These are phyloP conservation scores for Ogataea nitratoaversa DNA, from an alignment of 805 yeast genomes.

Conservation along the genomic window DNA sequence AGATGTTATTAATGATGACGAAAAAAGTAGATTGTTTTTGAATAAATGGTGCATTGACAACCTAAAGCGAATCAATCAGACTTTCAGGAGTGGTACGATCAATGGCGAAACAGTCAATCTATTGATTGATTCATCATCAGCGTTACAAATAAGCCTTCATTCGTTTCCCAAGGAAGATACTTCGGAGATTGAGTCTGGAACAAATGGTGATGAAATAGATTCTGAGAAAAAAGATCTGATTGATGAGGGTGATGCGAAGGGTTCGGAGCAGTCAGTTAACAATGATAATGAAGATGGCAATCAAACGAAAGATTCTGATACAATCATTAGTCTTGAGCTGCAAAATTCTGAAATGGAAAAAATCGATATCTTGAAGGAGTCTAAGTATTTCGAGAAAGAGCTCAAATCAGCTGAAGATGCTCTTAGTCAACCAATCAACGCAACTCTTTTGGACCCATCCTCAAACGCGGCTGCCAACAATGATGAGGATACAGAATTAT, in stretches of 20 bases:
- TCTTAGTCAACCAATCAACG: constrained; percentile 1
- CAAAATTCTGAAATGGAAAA: too few species aligned
- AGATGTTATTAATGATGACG: constrained; percentile 8
- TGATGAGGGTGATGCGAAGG: background rate
- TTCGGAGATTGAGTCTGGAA: too few species aligned
- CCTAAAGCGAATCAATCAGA: constrained; percentile 5
- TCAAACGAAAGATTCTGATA: too few species aligned
- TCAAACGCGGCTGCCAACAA: background rate
- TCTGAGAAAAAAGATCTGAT: background rate
- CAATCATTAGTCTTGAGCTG: too few species aligned
- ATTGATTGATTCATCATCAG: constrained; percentile 13
- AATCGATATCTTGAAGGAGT: constrained; percentile 6
- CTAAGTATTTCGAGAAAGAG: constrained; percentile 3
- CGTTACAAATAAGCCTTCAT: constrained; percentile 12
- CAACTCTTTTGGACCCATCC: background rate
- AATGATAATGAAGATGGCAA: too few species aligned
- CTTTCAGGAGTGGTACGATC: constrained; percentile 8
- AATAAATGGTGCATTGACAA: constrained; percentile 14
- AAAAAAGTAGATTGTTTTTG: constrained; percentile 11
- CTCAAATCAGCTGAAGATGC: constrained; percentile 9
- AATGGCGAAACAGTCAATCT: constrained; percentile 12
- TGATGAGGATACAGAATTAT: background rate
- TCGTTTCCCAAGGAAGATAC: constrained; percentile 12
- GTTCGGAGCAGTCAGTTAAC: too few species aligned
- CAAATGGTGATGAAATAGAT: too few species aligned